These are phyloP conservation scores for Teunomyces funiuensis DNA, from an alignment of 805 yeast species.

Conservation along the genomic window DNA sequence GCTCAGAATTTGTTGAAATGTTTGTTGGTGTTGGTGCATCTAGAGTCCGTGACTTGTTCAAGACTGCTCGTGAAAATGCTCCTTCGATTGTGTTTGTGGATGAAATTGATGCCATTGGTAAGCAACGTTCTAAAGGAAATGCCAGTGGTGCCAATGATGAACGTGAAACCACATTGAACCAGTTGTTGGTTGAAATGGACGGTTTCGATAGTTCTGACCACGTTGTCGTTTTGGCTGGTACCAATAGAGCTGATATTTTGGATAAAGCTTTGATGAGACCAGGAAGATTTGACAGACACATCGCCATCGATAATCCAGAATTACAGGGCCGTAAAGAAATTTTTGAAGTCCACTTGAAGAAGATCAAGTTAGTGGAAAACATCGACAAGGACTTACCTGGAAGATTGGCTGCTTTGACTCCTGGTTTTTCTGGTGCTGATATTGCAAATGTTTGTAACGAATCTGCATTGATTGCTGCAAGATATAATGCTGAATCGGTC, in stretches of 20 bases:
- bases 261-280: slow-evolving; percentile 95
- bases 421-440: slow-evolving; percentile 98
- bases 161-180: slow-evolving; percentile 94
- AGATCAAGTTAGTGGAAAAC: slow-evolving; percentile 56
- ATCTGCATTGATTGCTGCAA: slow-evolving; percentile 95
- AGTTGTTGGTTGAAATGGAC: slow-evolving; percentile 96
- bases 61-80: slow-evolving; percentile 88
- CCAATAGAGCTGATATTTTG: slow-evolving; percentile 90
- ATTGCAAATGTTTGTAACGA: slow-evolving; percentile 96
- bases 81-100: slow-evolving; percentile 97
- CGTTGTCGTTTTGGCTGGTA: slow-evolving; percentile 96
- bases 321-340: slow-evolving; percentile 93
- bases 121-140: slow-evolving; percentile 75
- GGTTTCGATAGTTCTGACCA: slow-evolving; percentile 91
- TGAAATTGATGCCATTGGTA: slow-evolving; percentile 99
- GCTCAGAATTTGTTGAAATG: slow-evolving; percentile 98
- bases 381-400: slow-evolving; percentile 64
- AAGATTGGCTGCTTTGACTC: slow-evolving; percentile 90
- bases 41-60: slow-evolving; percentile 92
- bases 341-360: slow-evolving; percentile 79
- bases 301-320: slow-evolving; percentile 89
- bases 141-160: slow-evolving; percentile 88
- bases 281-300: slow-evolving; percentile 95
- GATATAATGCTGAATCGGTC: slow-evolving; percentile 71
- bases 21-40: slow-evolving; percentile 99